These are phyloP conservation scores for Lecanicillium sp. DNA, from an alignment of 2,329 filamentous ascomycete species.

Conservation along the genomic window DNA sequence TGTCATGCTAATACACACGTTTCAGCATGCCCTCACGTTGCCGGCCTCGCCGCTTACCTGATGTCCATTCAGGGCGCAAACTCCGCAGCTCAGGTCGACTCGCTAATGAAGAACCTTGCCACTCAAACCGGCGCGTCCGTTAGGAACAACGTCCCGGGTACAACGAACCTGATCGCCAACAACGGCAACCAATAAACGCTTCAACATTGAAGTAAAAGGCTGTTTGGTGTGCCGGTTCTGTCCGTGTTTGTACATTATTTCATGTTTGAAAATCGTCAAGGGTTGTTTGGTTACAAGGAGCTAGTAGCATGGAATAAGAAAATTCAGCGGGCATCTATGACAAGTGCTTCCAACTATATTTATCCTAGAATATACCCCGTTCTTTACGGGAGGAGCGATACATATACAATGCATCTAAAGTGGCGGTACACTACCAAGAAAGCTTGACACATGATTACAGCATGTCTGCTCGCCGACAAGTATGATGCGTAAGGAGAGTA, in stretches of 20 bases:
- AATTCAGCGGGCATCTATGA: no score
- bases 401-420: neutral
- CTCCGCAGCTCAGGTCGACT: slow-evolving; percentile 25
- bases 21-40: slow-evolving; percentile 55
- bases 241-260: neutral
- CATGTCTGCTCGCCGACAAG: slow-evolving; percentile 6
- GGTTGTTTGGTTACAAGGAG: neutral
- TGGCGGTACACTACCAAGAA: neutral
- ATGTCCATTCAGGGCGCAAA: slow-evolving; percentile 46
- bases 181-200: slow-evolving; percentile 34
- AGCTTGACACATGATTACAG: no score
- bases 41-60: slow-evolving; percentile 60
- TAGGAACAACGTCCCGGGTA: slow-evolving; percentile 29
- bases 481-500: no score
- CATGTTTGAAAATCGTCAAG: neutral
- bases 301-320: no score
- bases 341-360: no score
- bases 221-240: no score
- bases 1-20: no score
- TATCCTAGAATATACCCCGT: no score
- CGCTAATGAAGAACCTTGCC: slow-evolving; percentile 47
- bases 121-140: slow-evolving; percentile 35
- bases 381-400: neutral
- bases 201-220: no score
- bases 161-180: slow-evolving; percentile 47